Evolutionary conservation across 345 rosid genomes (phyloP), one percentile per base, ranked within the genome.

Genomic region (Citrus trifoliata): DNA sequence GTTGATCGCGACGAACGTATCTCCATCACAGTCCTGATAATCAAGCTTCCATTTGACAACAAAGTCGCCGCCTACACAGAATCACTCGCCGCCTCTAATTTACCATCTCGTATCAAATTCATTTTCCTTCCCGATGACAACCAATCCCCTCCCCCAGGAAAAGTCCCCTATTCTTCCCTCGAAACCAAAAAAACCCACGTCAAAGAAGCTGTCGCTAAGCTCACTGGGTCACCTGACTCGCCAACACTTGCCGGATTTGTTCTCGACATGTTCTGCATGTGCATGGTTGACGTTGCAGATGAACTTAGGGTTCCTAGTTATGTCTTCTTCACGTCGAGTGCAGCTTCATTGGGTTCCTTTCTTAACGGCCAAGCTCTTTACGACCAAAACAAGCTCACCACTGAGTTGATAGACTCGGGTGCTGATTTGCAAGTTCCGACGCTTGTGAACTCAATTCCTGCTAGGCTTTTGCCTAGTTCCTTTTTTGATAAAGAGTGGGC

Each of bases 201-300:
- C 40, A 82, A 19, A 42, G 77, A 85, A 32, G 85, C 81, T 3
- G 77, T 77, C 14, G 51, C 81, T 10, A 38, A 83, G 28, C 80
- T 82, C 10, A 28, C 62, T 10, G 38, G 71, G 24, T 73, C 78
- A 16, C 60, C 56, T 18, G 83, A 76, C 61, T 73, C 86, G 1
- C 74, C 88, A 7, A 35, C 21, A 32, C 81, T 91, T 1, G 92
- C 87, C 16, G 90, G 90, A 28, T 58, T 92, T 71, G 85, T 90
- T 42, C 67, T 89, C 25, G 95, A 87, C 80, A 79, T 92, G 90
- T 87, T 89, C 70, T 90, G 89, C 78, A 84, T 80, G 1, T 7
- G 71, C 4, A 82, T 89, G 86, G 85, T 89, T 2, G 93, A 92
- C 9, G 82, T 87, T 4, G 94, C 91, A 1, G 74, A 81, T 42